Evolutionary conservation across 2,329 filamentous ascomycete species (phyloP).

Genomic region (Magnaporthiopsis incrustans): DNA sequence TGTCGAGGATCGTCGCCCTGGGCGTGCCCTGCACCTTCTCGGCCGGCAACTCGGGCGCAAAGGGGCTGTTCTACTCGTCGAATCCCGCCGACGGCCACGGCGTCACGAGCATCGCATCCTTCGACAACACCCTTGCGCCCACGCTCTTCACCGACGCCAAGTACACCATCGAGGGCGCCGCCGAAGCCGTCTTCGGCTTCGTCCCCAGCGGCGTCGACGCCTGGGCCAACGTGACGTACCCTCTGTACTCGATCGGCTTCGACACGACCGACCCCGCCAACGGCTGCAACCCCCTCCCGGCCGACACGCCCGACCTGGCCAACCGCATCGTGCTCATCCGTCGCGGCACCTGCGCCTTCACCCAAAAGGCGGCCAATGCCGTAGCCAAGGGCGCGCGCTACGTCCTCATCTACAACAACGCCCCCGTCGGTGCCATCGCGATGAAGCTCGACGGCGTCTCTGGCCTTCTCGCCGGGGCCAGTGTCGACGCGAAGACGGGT

Average conservation of each 20-base stretch:
- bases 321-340: slow-evolving; percentile 51
- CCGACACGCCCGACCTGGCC: slow-evolving; percentile 47
- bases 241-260: slow-evolving; percentile 40
- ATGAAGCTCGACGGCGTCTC: slow-evolving; percentile 24
- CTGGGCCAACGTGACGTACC: slow-evolving; percentile 38
- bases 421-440: slow-evolving; percentile 26
- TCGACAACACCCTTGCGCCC: slow-evolving; percentile 38
- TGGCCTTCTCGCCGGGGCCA: slow-evolving; percentile 29
- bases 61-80: slow-evolving; percentile 41
- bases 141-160: slow-evolving; percentile 32
- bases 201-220: slow-evolving; percentile 29
- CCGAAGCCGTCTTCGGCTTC: slow-evolving; percentile 32
- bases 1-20: slow-evolving; percentile 42
- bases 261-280: slow-evolving; percentile 39
- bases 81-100: slow-evolving; percentile 38
- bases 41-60: slow-evolving; percentile 33
- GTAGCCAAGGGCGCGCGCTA: slow-evolving; percentile 49
- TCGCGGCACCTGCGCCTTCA: slow-evolving; percentile 46
- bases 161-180: slow-evolving; percentile 30
- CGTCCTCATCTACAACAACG: slow-evolving; percentile 58
- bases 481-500: slow-evolving; percentile 33
- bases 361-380: slow-evolving; percentile 44
- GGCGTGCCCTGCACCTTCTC: slow-evolving; percentile 38
- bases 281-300: slow-evolving; percentile 44
- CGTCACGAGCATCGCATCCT: slow-evolving; percentile 40